Base-by-base conservation (phyloP, 257 asterid species). In the Salvia miltiorrhiza region DNA sequence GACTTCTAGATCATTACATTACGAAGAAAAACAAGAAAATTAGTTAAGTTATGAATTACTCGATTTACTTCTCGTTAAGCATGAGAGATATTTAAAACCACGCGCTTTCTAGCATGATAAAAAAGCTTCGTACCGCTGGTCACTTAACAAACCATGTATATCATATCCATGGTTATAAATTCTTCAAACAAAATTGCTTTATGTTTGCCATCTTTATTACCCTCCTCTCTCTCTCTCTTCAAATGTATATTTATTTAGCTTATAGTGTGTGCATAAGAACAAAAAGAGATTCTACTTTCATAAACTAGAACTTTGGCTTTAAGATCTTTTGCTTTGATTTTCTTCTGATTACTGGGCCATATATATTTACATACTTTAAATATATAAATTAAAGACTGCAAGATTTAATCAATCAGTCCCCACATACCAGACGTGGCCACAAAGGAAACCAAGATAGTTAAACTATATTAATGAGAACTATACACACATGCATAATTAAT, bases 271-370 rank as follows among this genome's bases (percentile, higher is more conserved):
- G 47, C 8, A 24, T 59, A 67, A 67, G 52, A 71, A 71, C 66
- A 65, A 71, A 71, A 71, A 47, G 54, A 76, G 61, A 49, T 33
- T 44, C 47, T 28, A 63, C 50, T 55, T 48, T 24, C 21, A 55
- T 21, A 47, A 48, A 65, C 45, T 56, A 17, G 41, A 69, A 68
- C 62, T 53, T 72, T 55, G 60, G 54, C 74, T 47, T 48, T 54
- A 67, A 77, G 56, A 77, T 81, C 61, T 70, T 58, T 77, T 71
- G 77, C 74, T 65, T 65, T 41, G 80, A 71, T 81, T 81, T 63
- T 13, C 47, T 67, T 62, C 48, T 65, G 74, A 70, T 73, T 43
- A 50, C 50, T 79, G 80, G 84, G 74, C 74, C 80, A 57, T 53
- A 54, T 65, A 56, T 24, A 50, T 30, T 23, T 66, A 9, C 48